A percentile compares a stretch with the other conserved stretches of the same genome.
These are phyloP conservation scores for Bruguiera hainesii DNA, from an alignment of 441 rosid genomes.

Conservation along the genomic window DNA sequence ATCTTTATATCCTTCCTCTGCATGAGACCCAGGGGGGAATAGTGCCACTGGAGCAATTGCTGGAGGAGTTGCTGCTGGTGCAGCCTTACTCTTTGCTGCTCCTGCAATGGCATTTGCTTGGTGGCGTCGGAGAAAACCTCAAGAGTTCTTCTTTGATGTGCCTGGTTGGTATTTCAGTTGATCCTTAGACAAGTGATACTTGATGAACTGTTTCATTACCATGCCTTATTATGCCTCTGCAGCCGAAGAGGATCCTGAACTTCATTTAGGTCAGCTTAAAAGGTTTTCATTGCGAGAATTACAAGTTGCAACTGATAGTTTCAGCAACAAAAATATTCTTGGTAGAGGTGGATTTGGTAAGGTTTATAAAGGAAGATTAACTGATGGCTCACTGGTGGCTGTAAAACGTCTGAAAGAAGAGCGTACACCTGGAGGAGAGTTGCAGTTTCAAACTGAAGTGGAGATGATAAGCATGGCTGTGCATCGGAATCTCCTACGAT, in stretches of 20 bases:
- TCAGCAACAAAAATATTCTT: conserved; percentile 80
- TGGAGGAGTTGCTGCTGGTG: conserved; percentile 95
- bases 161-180: conserved; percentile 55
- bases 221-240: conserved; percentile 19
- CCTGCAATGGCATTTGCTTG: conserved; percentile 89
- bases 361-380: conserved; percentile 85
- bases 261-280: conserved; percentile 88
- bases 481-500: conserved; percentile 78
- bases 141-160: conserved; percentile 78
- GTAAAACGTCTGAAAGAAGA: conserved; percentile 89
- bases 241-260: conserved; percentile 97
- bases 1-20: conserved; percentile 7
- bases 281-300: conserved; percentile 83
- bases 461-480: conserved; percentile 99
- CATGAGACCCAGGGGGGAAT: conserved; percentile 46
- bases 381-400: conserved; percentile 90
- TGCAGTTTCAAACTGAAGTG: conserved; percentile 93
- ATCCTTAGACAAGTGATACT: background rate
- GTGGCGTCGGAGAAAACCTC: conserved; percentile 84
- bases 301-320: conserved; percentile 87
- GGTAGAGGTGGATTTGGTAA: conserved; percentile 98
- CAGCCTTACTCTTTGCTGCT: conserved; percentile 81
- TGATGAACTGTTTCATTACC: background rate
- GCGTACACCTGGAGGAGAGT: conserved; percentile 90
- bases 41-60: conserved; percentile 82